Evolutionary conservation across 176 grass and related monocot species (phyloP), one percentile per base, ranked within the genome.

Genomic region (Avena insularis): DNA sequence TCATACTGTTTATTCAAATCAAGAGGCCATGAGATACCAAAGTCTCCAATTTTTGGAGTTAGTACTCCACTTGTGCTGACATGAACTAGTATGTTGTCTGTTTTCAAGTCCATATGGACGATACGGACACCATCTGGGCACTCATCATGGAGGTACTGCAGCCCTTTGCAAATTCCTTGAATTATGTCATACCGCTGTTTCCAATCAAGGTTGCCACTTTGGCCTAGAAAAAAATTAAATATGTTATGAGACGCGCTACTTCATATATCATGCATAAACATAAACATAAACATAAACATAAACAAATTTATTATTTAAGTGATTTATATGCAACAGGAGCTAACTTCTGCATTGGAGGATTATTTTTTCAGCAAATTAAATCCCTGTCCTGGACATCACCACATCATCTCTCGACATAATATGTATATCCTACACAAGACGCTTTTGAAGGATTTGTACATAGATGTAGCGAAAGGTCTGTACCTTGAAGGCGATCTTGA

Each of bases 31-130:
- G 75, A 78, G 75, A 78, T 78, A 9, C 75, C 75, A 40, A 78
- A 78, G 16, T 78, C 75, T 11, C 53, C 55, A 19, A 78, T 78
- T 36, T 78, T 78, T 0, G 75, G 75, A 29, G 75, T 78, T 4
- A 78, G 49, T 51, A 51, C 49, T 51, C 49, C 49, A 51, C 16
- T 21, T 43, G 75, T 78, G 53, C 3, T n/a, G 16, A 78, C 75
- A 0, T 58, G 50, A 16, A 78, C 53, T 10, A 78, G 8, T 13
- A 78, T 43, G 15, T 78, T 78, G 51, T 78, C 75, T 29, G 33
- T 78, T 54, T 78, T 78, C 16, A 78, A 54, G 75, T 78, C 75
- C 75, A 78, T 78, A 33, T 78, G 75, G 29, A 78, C 36, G 53
- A 78, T 78, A 54, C 53, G 29, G 54, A 78, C 57, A 33, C 57